These are phyloP conservation scores for Leccinum boreale DNA, from an alignment of 768 basidiomycete species.

Conservation along the genomic window DNA sequence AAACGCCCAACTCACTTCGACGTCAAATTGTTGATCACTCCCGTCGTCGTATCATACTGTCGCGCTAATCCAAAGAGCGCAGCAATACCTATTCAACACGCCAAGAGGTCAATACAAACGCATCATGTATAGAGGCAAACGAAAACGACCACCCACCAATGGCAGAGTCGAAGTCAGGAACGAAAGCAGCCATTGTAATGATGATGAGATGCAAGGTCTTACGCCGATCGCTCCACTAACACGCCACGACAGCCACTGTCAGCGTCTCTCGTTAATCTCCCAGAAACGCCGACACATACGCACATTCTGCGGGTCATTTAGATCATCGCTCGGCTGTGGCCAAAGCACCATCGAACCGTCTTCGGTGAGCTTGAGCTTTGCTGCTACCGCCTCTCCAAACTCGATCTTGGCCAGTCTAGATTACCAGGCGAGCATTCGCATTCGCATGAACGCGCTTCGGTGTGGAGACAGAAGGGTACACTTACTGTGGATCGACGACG, in stretches of 20 bases:
- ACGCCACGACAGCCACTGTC: not conserved
- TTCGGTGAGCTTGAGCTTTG: constrained; percentile 42
- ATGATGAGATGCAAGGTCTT: constrained; percentile 47
- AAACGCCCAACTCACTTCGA: constrained; percentile 33
- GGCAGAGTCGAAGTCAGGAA: constrained; percentile 54
- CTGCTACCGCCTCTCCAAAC: constrained; percentile 46
- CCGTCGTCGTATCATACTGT: constrained; percentile 43
- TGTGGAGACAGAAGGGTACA: not conserved
- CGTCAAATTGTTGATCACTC: constrained; percentile 50
- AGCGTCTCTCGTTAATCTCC: not conserved
- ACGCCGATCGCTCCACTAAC: constrained; percentile 42
- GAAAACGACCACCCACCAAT: constrained; percentile 35
- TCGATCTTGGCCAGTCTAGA: constrained; percentile 45
- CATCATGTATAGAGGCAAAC: not conserved
- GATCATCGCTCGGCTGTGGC: constrained; percentile 51
- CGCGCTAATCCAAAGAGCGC: constrained; percentile 44
- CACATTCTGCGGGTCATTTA: constrained; percentile 54
- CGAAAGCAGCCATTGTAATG: constrained; percentile 48
- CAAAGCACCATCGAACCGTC: constrained; percentile 50
- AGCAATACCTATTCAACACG: constrained; percentile 41
- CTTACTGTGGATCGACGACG: constrained; percentile 60
- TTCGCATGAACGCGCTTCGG: not conserved
- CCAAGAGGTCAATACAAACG: not conserved
- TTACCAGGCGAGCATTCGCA: not conserved
- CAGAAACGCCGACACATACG: constrained; percentile 7